Conservation (phyloP, 2,329 filamentous ascomycete species). For the Diaporthe batatas region DNA sequence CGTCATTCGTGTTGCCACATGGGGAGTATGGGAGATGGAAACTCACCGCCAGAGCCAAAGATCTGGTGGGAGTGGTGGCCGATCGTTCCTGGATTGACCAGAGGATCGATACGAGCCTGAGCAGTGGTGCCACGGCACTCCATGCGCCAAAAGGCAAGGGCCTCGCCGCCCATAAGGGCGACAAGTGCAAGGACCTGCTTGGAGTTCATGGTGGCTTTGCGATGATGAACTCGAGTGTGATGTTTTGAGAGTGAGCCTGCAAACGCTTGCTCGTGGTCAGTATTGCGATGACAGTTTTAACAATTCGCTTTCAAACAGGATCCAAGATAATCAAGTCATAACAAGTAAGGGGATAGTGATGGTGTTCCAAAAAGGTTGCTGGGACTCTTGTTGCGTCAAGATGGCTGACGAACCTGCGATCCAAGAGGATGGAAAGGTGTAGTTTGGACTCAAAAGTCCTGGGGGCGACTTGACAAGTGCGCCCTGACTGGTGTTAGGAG, state of each 20-base stretch:
- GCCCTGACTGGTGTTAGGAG: background rate
- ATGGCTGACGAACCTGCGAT: slow-evolving; percentile 24
- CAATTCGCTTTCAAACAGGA: background rate
- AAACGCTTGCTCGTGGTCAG: slow-evolving; percentile 15
- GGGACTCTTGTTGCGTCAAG: background rate
- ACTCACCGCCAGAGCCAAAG: slow-evolving; percentile 82
- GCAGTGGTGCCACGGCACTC: slow-evolving; percentile 81
- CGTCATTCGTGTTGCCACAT: background rate
- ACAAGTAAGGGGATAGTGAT: background rate
- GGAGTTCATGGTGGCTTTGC: slow-evolving; percentile 38
- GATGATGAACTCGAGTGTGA: slow-evolving; percentile 17
- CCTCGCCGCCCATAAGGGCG: slow-evolving; percentile 45
- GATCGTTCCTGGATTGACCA: slow-evolving; percentile 72
- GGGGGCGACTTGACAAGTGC: background rate
- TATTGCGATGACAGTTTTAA: background rate
- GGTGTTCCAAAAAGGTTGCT: background rate
- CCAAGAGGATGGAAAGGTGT: background rate
- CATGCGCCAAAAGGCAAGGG: slow-evolving; percentile 88
- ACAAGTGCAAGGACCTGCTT: slow-evolving; percentile 28
- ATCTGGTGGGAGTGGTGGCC: slow-evolving; percentile 80
- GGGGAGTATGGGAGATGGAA: background rate
- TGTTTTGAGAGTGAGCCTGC: background rate
- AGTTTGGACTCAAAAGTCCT: background rate
- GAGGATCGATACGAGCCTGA: slow-evolving; percentile 81
- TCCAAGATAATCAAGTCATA: background rate